Base-by-base conservation (phyloP, 352 stramenopile species). In the Phytophthora sansomeana region DNA sequence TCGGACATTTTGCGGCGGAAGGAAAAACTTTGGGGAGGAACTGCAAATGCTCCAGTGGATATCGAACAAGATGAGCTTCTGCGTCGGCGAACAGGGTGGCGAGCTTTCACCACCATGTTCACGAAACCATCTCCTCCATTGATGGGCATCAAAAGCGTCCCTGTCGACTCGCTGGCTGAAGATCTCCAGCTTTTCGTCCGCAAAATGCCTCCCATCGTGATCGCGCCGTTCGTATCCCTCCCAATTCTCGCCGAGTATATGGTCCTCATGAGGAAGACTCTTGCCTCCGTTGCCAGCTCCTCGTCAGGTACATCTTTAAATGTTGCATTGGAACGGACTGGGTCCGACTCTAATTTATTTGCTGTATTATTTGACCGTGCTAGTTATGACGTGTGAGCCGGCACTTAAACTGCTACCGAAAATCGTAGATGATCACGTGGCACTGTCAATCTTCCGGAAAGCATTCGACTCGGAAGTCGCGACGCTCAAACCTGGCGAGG, bases 171-270 rank as follows among this genome's bases (percentile, higher is more conserved):
- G 1, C 69, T 87, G 19, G 17, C 75, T 0, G 78, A 87, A 51
- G 82, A 90, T 11, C 46, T 89, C n/a, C 78, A 86, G 53, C 47
- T 56, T 1, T 85, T 52, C 10, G 71, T 90, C 14, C 73, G 67
- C 11, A 81, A 87, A 62, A 87, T 92, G 78, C 85, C 85, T 0
- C 74, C 85, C 6, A 81, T 83, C 51, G 76, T 93, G 30, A 80
- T 93, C 30, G 80, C 79, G 14, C 83, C 85, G 24, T 92, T 89
- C 43, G 57, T 83, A 1, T 73, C 83, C 2, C 72, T 94, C 13
- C 81, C 83, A 3, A 87, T 94, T 21, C 53, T 92, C 10, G 74
- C 78, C 5, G 85, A 92, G 47, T 92, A 91, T 57, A 94, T 94
- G 85, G 59, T 36, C 9, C 57, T 85, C 13, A 87, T 94, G 75